Evolutionary conservation across 495 filamentous ascomycete genomes (phyloP), one percentile per base, ranked within the genome.

Genomic region (Xylaria grammica): DNA sequence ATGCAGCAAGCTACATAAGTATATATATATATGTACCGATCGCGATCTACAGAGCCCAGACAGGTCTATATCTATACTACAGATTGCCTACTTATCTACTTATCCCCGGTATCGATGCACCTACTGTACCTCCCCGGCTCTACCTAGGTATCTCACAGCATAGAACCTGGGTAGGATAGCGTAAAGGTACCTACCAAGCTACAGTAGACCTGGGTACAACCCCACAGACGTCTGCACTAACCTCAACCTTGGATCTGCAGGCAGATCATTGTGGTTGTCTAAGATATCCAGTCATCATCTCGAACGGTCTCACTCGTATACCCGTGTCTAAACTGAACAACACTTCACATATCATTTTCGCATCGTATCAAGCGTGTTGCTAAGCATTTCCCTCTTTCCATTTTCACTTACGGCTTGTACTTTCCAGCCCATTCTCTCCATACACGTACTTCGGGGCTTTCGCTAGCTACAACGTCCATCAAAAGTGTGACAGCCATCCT

Each of bases 261-360:
- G 40, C 40, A 19, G 4, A 17, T 13, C 3, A n/a, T 4, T 45
- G n/a, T n/a, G 7, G n/a, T 13, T 13, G 30, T 20, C 30, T 53
- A 22, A 29, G 30, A 54, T 54, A 8, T 22, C 24, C 32, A 38
- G 30, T 32, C 34, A 19, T 15, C 30, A 42, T 54, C 51, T n/a
- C 32, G 19, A 34, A 48, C 7, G 40, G 40, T 42, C 40, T 60
- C 58, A 40, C 58, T 50, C 38, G 30, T 8, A 38, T 58, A 30
- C 55, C 3, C 32, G 4, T 5, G 6, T 48, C 5, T 22, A 40
- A n/a, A 15, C 17, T 44, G 54, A 10, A 57, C 59, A 61, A 22
- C 58, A 30, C 49, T 38, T 55, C 40, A 36, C n/a, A 54, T 38
- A 63, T 55, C 60, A 63, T 32, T 19, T 55, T 29, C 29, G 48